Conservation (phyloP, 208 protist genomes). For the Leishmania aethiopica region DNA sequence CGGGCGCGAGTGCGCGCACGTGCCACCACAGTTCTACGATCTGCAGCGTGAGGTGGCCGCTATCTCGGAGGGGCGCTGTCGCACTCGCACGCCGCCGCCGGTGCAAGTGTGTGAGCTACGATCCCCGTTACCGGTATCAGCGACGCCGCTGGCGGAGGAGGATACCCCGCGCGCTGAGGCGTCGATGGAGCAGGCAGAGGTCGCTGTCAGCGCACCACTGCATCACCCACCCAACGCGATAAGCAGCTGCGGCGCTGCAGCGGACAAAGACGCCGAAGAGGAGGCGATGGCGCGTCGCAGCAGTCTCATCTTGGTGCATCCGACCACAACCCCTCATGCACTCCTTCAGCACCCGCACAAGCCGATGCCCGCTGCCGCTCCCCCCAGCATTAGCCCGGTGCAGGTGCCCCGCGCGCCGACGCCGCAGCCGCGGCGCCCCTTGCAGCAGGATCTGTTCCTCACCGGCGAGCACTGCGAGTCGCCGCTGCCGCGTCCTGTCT, state of each 20-base stretch:
- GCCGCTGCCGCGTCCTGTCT: constrained; percentile 65
- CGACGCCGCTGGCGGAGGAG: background rate
- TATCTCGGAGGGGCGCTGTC: constrained; percentile 43
- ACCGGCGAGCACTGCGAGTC: constrained; percentile 18
- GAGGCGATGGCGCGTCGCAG: constrained; percentile 17
- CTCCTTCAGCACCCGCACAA: constrained; percentile 47
- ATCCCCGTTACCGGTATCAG: background rate
- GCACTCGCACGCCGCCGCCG: constrained; percentile 13
- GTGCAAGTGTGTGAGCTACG: constrained; percentile 10
- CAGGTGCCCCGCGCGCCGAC: constrained; percentile 34
- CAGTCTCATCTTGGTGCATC: constrained; percentile 41
- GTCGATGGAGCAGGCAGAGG: background rate
- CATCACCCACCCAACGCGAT: too few relatives aligned
- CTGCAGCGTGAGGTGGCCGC: constrained; percentile 47
- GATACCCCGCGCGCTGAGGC: constrained; percentile 7
- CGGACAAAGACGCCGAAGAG: background rate
- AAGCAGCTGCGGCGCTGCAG: background rate
- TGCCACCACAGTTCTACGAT: constrained; percentile 47
- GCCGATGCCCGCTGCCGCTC: constrained; percentile 18
- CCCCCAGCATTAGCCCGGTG: constrained; percentile 21
- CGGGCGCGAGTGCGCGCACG: background rate
- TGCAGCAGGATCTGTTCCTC: background rate
- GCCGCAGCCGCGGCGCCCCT: constrained; percentile 1
- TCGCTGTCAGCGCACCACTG: too few relatives aligned
- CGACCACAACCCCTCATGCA: constrained; percentile 3